Conservation (phyloP, 352 stramenopile species). For the Globisporangium alternatum region DNA sequence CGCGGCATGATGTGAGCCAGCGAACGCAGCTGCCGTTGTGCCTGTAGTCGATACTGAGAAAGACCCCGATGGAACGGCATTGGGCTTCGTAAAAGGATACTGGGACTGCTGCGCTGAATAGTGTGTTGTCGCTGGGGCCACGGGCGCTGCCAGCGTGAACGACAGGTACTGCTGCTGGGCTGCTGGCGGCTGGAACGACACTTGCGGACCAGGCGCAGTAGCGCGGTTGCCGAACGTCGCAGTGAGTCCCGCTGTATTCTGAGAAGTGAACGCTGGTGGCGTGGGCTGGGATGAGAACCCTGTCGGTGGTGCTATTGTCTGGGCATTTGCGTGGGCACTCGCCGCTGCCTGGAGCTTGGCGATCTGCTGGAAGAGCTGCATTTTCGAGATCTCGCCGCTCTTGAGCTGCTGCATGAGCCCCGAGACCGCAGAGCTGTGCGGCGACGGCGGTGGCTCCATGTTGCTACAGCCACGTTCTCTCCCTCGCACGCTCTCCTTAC, state of each 20-base stretch:
- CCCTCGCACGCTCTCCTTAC: not conserved
- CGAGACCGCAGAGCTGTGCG: constrained; percentile 43
- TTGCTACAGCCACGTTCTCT: not conserved
- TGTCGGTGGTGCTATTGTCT: not conserved
- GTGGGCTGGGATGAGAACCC: not conserved
- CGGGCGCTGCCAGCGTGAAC: not conserved
- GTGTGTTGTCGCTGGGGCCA: not conserved
- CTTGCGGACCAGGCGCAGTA: not conserved
- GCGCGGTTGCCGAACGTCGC: not conserved
- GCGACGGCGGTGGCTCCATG: constrained; percentile 40
- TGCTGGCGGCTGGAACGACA: not conserved
- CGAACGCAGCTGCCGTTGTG: not conserved
- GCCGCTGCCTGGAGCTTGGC: constrained; percentile 52
- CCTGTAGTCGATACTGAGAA: not conserved
- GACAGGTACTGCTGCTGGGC: constrained; percentile 1
- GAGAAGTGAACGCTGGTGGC: not conserved
- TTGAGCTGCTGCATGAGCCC: constrained; percentile 84
- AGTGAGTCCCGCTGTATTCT: not conserved
- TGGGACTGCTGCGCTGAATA: not conserved
- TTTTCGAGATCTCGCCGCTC: constrained; percentile 80
- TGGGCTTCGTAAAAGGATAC: not conserved
- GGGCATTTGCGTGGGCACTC: constrained; percentile 1
- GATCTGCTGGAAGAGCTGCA: constrained; percentile 83
- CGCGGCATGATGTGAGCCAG: not conserved
- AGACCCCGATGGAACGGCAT: not conserved